Evolutionary conservation across 345 rosid species (phyloP), one percentile per base, ranked within the genome.

Genomic region (Carallia pectinifolia): DNA sequence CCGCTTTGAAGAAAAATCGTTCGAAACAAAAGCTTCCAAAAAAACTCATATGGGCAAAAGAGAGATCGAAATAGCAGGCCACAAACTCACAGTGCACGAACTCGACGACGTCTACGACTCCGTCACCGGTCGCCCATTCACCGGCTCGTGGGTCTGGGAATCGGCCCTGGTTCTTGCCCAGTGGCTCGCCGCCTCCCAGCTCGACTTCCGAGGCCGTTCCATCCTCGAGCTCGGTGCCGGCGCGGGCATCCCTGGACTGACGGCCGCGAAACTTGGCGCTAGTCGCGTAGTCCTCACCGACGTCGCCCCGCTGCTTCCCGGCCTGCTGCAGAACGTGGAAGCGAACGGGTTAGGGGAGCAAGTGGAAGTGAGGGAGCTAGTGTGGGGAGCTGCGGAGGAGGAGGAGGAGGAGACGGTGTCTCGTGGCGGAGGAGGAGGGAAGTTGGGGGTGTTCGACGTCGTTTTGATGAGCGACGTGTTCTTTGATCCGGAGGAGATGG

Each of bases 381-480:
- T 59, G 13, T 84, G 79, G 87, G 85, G 79, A 15, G 53, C 44
- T 40, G 73, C 63, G 19, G 79, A 74, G 67, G 30, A 4, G 23
- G 54, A 53, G 37, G 53, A 33, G 34, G 34, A 33, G 34, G 34
- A 33, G 34, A 33, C 34, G 34, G 34, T 1, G 34, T 2, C 34
- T 2, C 2, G 34, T 33, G 34, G 34, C 34, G 34, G 34, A 33
- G 34, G 34, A 33, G 30, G 36, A 18, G 58, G 30, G 0, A 69
- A 55, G 58, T 31, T 65, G 48, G 63, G 65, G 5, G 39, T 60
- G 66, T 81, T 76, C 38, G 80, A 80, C 37, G 33, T 74, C 0
- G 81, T 80, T 29, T 48, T 80, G 75, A 76, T 82, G 80, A 85
- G 86, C 12, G 81, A 82, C 44, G 75, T 80, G 72, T 76, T 82